phyloP scores from a whole-genome alignment of 108 stramenopile genomes.

The Nitzschia putrida region DNA sequence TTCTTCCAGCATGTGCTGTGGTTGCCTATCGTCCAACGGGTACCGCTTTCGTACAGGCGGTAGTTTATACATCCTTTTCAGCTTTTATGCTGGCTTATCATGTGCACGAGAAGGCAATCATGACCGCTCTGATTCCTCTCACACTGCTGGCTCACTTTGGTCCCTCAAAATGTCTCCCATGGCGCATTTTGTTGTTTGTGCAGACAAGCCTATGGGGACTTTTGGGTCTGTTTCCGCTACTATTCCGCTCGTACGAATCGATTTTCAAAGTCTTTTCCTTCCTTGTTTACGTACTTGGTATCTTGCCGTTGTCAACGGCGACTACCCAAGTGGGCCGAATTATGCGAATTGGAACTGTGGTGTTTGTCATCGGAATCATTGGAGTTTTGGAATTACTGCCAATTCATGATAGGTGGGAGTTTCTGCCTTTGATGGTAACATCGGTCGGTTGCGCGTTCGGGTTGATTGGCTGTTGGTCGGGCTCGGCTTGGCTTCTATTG shows the following conservation, averaged over 20 bases:
- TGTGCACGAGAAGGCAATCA: slow-evolving; percentile 97
- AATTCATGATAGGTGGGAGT: slow-evolving; percentile 65
- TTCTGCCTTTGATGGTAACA: slow-evolving; percentile 76
- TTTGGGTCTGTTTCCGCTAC: slow-evolving; percentile 69
- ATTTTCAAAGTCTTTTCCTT: slow-evolving; percentile 54
- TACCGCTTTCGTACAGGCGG: slow-evolving; percentile 39
- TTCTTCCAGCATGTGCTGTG: slow-evolving; percentile 50
- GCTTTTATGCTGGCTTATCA: slow-evolving; percentile 86
- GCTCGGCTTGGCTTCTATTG: slow-evolving; percentile 22
- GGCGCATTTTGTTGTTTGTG: slow-evolving; percentile 49
- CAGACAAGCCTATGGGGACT: slow-evolving; percentile 56
- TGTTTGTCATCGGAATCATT: slow-evolving; percentile 19
- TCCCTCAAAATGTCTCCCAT: slow-evolving; percentile 23
- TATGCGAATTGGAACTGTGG: slow-evolving; percentile 4
- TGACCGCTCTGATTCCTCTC: slow-evolving; percentile 82
- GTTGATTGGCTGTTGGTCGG: slow-evolving; percentile 61
- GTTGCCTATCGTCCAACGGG: slow-evolving; percentile 29
- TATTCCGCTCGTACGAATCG: slow-evolving; percentile 67
- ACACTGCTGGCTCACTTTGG: slow-evolving; percentile 44
- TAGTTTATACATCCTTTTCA: slow-evolving; percentile 64
- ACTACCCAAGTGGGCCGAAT: slow-evolving; percentile 5
- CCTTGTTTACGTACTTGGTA: slow-evolving; percentile 41
- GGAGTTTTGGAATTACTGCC: slow-evolving; percentile 64
- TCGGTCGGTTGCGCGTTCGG: slow-evolving; percentile 67
- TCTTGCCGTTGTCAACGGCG: slow-evolving; percentile 13